Conservation (phyloP, 2,329 filamentous ascomycete genomes). For the Cladophialophora chaetospira region DNA sequence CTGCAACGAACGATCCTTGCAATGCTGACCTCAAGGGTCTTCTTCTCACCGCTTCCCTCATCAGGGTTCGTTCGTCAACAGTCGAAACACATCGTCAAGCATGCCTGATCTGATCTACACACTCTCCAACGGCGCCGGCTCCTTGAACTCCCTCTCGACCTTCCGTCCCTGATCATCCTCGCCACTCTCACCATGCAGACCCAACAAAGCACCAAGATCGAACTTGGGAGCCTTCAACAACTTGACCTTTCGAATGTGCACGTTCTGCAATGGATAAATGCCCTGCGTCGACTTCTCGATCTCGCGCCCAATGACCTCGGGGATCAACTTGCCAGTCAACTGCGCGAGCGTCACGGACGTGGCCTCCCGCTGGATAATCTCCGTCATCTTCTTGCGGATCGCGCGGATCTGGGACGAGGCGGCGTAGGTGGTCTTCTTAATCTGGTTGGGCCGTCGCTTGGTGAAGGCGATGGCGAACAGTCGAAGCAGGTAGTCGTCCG, state of each 20-base stretch:
- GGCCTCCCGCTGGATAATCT: conserved; percentile 97
- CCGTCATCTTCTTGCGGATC: conserved; percentile 99
- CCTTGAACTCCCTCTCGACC: conserved; percentile 99
- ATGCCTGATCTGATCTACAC: conserved; percentile 49
- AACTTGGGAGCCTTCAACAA: conserved; percentile 98
- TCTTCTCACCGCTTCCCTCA: not conserved
- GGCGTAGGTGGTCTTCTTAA: conserved; percentile 99
- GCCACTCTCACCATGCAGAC: conserved; percentile 94
- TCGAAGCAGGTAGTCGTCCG: conserved; percentile 98
- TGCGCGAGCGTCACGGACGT: conserved; percentile 91
- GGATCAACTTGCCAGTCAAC: conserved; percentile 98
- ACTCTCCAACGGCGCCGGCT: conserved; percentile 82
- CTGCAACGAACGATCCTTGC: not conserved
- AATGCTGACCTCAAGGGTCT: not conserved
- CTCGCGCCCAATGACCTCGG: conserved; percentile 98
- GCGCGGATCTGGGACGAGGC: conserved; percentile 94
- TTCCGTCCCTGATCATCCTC: conserved; percentile 97
- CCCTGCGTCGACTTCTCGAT: conserved; percentile 99
- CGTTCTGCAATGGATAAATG: conserved; percentile 99
- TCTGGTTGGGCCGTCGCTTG: conserved; percentile 98
- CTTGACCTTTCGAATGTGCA: conserved; percentile 99
- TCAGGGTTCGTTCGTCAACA: too few species aligned
- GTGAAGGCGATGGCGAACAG: conserved; percentile 99
- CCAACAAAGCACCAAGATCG: conserved; percentile 93
- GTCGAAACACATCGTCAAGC: too few species aligned